Percentiles rank a stretch among this genome's conserved stretches.
Evolutionary conservation across 768 basidiomycete species (phyloP).

Genomic region (Boletus coccyginus): DNA sequence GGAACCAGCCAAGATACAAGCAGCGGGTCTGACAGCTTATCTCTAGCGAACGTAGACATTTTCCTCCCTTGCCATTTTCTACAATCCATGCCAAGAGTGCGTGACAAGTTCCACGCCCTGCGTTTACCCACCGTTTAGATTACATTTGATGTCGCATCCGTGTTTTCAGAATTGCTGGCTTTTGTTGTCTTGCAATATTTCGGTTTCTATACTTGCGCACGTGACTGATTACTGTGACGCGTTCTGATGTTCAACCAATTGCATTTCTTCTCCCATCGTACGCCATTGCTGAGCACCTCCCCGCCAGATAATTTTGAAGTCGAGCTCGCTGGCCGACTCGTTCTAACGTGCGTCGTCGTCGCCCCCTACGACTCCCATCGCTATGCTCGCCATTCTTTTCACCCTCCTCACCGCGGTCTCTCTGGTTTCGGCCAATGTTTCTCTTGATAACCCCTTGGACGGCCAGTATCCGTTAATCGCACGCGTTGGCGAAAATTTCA

Average conservation of each 20-base stretch:
- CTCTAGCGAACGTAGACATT: conserved; percentile 42
- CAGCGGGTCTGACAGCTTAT: conserved; percentile 63
- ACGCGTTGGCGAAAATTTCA: conserved; percentile 58
- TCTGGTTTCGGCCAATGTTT: conserved; percentile 43
- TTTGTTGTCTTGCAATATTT: conserved; percentile 8
- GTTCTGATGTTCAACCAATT: conserved; percentile 12
- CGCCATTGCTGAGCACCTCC: not conserved
- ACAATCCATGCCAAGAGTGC: not conserved
- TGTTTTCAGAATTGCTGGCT: conserved; percentile 7
- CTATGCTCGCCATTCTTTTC: conserved; percentile 68
- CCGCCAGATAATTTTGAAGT: conserved; percentile 19
- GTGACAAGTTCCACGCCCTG: not conserved
- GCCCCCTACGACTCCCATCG: conserved; percentile 48
- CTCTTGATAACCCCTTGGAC: conserved; percentile 58
- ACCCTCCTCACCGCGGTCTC: conserved; percentile 40
- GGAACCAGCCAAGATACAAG: conserved; percentile 76
- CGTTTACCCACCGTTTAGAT: conserved; percentile 21
- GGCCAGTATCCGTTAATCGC: conserved; percentile 80
- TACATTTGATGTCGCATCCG: conserved; percentile 13
- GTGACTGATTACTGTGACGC: conserved; percentile 25
- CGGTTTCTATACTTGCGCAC: conserved; percentile 18
- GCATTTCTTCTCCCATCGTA: conserved; percentile 9
- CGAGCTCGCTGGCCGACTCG: conserved; percentile 63
- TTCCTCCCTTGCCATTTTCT: conserved; percentile 1
- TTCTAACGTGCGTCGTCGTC: conserved; percentile 37